A percentile compares a stretch with the other conserved stretches of the same genome.
These are phyloP conservation scores for Pulicaria dysenterica DNA, from an alignment of 129 eudicot genomes.

Conservation along the genomic window DNA sequence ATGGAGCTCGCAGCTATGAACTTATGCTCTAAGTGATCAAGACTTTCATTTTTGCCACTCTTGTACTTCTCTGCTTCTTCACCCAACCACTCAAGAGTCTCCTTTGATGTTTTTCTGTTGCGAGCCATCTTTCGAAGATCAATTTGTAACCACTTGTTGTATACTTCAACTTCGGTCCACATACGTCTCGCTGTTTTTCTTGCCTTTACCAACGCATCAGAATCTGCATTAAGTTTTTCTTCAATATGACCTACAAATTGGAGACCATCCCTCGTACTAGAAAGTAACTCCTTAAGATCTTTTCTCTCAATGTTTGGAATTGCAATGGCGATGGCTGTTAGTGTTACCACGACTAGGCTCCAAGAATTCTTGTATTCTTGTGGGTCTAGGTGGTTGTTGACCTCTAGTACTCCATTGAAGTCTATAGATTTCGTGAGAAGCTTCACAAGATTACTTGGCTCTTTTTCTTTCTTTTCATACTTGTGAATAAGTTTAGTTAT, in stretches of 20 bases:
- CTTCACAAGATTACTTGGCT: conserved; percentile 14
- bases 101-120: neutral
- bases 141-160: neutral
- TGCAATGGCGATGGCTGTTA: conserved; percentile 1
- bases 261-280: neutral
- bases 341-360: conserved; percentile 15
- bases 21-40: neutral
- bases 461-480: neutral
- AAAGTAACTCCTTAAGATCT: neutral
- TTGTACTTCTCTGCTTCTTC: neutral
- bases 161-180: conserved; percentile 5
- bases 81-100: conserved; percentile 18
- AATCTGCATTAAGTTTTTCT: neutral
- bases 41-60: neutral
- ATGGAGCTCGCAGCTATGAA: conserved; percentile 11
- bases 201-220: neutral
- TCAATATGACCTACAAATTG: conserved; percentile 8
- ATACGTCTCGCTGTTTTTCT: conserved; percentile 4
- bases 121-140: neutral
- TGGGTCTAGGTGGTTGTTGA: neutral
- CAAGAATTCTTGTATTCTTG: neutral
- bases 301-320: neutral
- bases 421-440: neutral
- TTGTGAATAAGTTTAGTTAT: neutral
- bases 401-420: neutral